A percentile compares a stretch with the other conserved stretches of the same genome.
Conservation (phyloP, 73 alveolate genomes). For the Stentor roeselii region DNA sequence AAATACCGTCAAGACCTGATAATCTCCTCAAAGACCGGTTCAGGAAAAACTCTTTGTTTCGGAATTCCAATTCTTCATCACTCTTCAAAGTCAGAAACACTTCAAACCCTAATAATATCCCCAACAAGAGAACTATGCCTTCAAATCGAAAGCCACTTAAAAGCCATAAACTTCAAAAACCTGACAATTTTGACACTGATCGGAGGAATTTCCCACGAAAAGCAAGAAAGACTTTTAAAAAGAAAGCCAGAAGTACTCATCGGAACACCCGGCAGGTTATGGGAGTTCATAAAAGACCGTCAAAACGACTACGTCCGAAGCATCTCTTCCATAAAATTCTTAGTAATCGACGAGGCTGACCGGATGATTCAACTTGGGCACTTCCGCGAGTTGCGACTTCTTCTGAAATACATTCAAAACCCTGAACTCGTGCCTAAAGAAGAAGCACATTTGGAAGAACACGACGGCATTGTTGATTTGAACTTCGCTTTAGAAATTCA, state of each 20-base stretch:
- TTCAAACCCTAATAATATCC: conserved; percentile 69
- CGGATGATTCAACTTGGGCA: conserved; percentile 97
- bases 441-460: conserved; percentile 36
- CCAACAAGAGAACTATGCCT: conserved; percentile 96
- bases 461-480: conserved; percentile 21
- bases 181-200: conserved; percentile 71
- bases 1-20: conserved; percentile 64
- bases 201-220: conserved; percentile 95
- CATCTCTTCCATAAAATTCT: conserved; percentile 61
- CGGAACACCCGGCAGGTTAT: conserved; percentile 97
- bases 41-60: conserved; percentile 95
- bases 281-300: conserved; percentile 94
- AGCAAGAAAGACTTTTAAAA: conserved; percentile 85
- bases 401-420: conserved; percentile 76
- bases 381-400: conserved; percentile 81
- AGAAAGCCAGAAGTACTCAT: conserved; percentile 84
- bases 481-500: conserved; percentile 8
- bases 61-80: conserved; percentile 89
- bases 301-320: conserved; percentile 65
- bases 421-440: conserved; percentile 30
- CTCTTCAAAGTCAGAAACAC: conserved; percentile 49
- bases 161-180: conserved; percentile 62
- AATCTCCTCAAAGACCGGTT: conserved; percentile 91
- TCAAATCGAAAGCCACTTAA: conserved; percentile 84
- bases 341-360: conserved; percentile 97